Conservation (phyloP, 306 rosid genomes). For the Sophora flavescens region DNA sequence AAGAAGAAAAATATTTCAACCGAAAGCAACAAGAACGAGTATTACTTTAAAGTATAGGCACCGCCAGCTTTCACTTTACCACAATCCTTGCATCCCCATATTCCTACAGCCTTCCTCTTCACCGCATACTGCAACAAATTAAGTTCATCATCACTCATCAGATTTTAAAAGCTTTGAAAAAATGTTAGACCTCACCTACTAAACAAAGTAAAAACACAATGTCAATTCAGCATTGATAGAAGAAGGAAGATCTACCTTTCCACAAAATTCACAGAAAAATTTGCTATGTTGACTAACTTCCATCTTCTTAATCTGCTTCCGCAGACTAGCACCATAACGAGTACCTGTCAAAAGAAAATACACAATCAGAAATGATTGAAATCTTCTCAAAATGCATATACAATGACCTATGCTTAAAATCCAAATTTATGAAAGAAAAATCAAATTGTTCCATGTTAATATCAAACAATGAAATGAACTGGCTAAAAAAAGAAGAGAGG, state of each 20-base stretch:
- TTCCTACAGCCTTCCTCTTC: constrained; percentile 90
- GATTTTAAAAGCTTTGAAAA: not conserved
- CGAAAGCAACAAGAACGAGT: not conserved
- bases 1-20: not conserved
- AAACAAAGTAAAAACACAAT: too few species aligned
- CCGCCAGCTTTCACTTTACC: constrained; percentile 92
- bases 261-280: constrained; percentile 85
- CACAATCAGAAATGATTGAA: not conserved
- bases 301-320: constrained; percentile 93
- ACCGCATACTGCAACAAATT: constrained; percentile 67
- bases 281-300: constrained; percentile 90
- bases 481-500: not conserved
- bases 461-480: not conserved
- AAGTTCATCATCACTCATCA: constrained; percentile 10
- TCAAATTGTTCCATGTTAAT: not conserved
- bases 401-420: not conserved
- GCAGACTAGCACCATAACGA: constrained; percentile 84
- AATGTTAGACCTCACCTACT: not conserved
- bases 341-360: constrained; percentile 60
- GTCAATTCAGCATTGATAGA: not conserved
- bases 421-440: not conserved
- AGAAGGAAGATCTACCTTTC: constrained; percentile 61
- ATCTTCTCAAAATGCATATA: constrained; percentile 14
- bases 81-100: constrained; percentile 94
- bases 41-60: constrained; percentile 84